Conservation (phyloP, 495 filamentous ascomycete species). For the Thozetella sp. region DNA sequence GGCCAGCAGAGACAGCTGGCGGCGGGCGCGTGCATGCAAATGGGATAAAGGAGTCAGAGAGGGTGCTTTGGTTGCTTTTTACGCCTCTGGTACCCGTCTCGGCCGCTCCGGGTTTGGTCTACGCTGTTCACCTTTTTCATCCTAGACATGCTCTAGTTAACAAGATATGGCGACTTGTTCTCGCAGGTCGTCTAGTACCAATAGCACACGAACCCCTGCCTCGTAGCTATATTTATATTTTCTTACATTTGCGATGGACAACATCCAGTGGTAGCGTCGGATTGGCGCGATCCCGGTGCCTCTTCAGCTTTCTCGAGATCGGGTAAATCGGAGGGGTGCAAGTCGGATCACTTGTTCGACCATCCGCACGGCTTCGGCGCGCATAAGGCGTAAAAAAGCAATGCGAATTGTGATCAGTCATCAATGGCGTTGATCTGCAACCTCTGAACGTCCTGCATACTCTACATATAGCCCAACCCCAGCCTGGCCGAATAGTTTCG, state of each 20-base stretch:
- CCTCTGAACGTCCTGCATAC: no score
- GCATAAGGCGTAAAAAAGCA: neutral
- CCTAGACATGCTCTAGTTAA: no score
- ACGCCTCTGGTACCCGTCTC: slow-evolving; percentile 5
- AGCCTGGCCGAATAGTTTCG: no score
- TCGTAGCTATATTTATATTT: slow-evolving; percentile 8
- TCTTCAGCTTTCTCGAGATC: neutral
- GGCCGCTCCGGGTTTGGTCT: neutral
- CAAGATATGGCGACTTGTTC: no score
- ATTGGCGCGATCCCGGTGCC: neutral
- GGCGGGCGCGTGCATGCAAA: neutral
- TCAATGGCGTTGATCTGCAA: neutral
- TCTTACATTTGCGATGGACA: slow-evolving; percentile 4
- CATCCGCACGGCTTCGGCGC: neutral
- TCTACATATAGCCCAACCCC: no score
- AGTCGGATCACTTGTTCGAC: neutral
- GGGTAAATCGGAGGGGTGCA: neutral
- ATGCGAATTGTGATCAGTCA: neutral
- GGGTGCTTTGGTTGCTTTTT: slow-evolving; percentile 5
- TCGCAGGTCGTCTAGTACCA: no score
- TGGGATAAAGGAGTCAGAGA: slow-evolving; percentile 15
- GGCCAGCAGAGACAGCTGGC: neutral
- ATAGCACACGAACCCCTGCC: no score
- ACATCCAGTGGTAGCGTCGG: neutral
- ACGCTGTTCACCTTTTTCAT: neutral